These are phyloP conservation scores for Allium sativum DNA, from an alignment of 106 monocot genomes.

Conservation along the genomic window DNA sequence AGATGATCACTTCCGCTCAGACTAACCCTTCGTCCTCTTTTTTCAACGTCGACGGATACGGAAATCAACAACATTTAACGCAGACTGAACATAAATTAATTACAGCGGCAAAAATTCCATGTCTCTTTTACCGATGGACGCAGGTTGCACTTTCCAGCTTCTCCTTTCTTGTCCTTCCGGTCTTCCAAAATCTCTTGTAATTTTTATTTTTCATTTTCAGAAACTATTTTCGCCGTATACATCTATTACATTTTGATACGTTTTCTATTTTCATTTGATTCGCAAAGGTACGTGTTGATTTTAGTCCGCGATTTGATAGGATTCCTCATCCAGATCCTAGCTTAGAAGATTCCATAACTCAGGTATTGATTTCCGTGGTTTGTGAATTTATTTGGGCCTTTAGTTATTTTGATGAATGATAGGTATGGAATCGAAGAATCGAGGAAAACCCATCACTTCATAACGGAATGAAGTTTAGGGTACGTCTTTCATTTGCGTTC, in stretches of 20 bases:
- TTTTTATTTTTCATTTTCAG: no score
- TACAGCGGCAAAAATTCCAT: not conserved
- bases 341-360: conserved; percentile 5
- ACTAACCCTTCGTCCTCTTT: not conserved
- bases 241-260: not conserved
- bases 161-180: conserved; percentile 18
- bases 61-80: not conserved
- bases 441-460: conserved; percentile 11
- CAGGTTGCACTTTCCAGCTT: conserved; percentile 15
- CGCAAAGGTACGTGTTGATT: conserved; percentile 10
- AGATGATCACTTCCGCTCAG: not conserved
- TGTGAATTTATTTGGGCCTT: not conserved
- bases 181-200: conserved; percentile 12
- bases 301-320: conserved; percentile 1
- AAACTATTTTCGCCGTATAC: no score
- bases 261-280: not conserved
- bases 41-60: no score
- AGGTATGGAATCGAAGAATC: conserved; percentile 14
- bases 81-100: not conserved
- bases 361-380: not conserved
- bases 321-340: conserved; percentile 13
- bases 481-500: not conserved
- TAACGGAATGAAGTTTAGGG: conserved; percentile 14
- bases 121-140: not conserved
- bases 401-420: not conserved